These are phyloP conservation scores for Penicillium corylophilum DNA, from an alignment of 2,329 filamentous ascomycete genomes.

Conservation along the genomic window DNA sequence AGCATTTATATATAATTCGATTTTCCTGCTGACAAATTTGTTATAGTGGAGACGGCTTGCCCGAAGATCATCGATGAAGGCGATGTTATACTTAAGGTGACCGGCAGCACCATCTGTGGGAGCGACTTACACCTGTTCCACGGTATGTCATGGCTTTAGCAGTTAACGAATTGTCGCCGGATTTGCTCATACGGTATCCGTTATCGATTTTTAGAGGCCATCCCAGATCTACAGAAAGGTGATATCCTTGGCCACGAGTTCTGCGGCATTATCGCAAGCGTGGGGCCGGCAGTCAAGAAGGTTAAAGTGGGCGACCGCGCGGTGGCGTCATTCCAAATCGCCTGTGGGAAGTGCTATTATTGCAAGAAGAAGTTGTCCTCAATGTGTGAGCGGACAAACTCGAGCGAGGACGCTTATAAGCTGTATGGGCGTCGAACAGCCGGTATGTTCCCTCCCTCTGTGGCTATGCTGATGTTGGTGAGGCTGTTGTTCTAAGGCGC, in stretches of 20 bases:
- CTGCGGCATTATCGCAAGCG: slow-evolving; percentile 52
- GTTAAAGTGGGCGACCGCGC: slow-evolving; percentile 65
- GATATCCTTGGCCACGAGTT: slow-evolving; percentile 66
- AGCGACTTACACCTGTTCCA: slow-evolving; percentile 57
- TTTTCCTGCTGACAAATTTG: not conserved
- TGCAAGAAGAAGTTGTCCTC: slow-evolving; percentile 77
- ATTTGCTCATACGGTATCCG: not conserved
- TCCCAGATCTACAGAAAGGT: slow-evolving; percentile 61
- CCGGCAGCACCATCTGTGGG: slow-evolving; percentile 62
- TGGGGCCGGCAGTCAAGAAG: slow-evolving; percentile 56
- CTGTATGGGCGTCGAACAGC: slow-evolving; percentile 79
- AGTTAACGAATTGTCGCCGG: not conserved
- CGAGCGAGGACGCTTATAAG: slow-evolving; percentile 66
- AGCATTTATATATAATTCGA: not conserved
- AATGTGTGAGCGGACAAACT: slow-evolving; percentile 76
- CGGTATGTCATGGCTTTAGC: slow-evolving; percentile 21
- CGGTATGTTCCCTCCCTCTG: slow-evolving; percentile 46
- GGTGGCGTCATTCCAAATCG: slow-evolving; percentile 84
- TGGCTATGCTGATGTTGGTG: not conserved
- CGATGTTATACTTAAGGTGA: slow-evolving; percentile 81
- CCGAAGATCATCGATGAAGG: slow-evolving; percentile 69
- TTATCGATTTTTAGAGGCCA: slow-evolving; percentile 31
- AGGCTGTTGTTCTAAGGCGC: not conserved
- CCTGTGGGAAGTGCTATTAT: slow-evolving; percentile 66
- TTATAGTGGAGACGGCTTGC: slow-evolving; percentile 61